Conservation (phyloP, 495 filamentous ascomycete genomes). For the Xylona heveae region DNA sequence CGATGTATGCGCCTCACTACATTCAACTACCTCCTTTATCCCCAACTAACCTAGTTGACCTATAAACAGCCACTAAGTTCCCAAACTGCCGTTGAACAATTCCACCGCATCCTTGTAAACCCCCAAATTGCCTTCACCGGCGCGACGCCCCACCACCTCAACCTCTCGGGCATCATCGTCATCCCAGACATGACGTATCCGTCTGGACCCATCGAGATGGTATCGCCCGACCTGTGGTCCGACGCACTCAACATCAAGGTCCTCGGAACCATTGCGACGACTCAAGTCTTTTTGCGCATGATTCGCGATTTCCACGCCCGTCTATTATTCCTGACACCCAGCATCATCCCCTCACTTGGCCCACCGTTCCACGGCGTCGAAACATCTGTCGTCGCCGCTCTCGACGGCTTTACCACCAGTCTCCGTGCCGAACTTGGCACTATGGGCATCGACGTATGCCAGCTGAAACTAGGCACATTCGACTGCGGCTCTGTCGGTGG, state of each 20-base stretch:
- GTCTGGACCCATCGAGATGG: constrained; percentile 57
- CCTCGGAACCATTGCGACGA: constrained; percentile 72
- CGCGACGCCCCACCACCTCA: constrained; percentile 49
- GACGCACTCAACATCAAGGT: constrained; percentile 80
- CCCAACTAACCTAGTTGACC: neutral
- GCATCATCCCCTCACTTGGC: constrained; percentile 61
- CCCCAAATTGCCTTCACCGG: constrained; percentile 51
- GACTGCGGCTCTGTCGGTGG: constrained; percentile 28
- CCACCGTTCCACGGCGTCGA: constrained; percentile 75
- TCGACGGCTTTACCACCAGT: constrained; percentile 57
- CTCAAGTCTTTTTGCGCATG: constrained; percentile 70
- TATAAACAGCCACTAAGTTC: constrained; percentile 20
- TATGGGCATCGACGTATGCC: constrained; percentile 53
- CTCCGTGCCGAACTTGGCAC: constrained; percentile 55
- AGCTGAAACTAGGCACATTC: constrained; percentile 74
- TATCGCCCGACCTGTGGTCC: constrained; percentile 61
- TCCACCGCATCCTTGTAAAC: constrained; percentile 42
- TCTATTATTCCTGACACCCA: constrained; percentile 65
- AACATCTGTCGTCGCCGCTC: constrained; percentile 50
- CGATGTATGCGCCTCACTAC: constrained; percentile 26
- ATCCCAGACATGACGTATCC: constrained; percentile 52
- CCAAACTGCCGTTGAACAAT: constrained; percentile 39
- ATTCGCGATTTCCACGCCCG: constrained; percentile 32
- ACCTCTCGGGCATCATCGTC: constrained; percentile 57
- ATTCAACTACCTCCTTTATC: constrained; percentile 1